Percentiles rank a stretch among this genome's conserved stretches.
phyloP scores from a whole-genome alignment of 2,329 filamentous ascomycete species.

The Exserohilum rostratum region DNA sequence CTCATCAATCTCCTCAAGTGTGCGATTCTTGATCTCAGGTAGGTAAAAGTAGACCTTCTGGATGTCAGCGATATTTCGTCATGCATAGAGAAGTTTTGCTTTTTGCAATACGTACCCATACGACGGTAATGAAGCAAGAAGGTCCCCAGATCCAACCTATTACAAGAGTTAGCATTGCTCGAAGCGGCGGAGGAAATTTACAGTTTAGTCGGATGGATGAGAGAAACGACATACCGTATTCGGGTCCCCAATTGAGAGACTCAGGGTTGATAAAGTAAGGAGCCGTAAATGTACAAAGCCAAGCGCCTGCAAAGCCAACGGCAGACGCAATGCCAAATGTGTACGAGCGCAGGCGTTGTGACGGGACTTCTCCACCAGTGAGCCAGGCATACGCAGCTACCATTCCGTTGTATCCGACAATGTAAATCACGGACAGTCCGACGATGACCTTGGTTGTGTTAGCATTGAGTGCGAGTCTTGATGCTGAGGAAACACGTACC shows the following conservation, averaged over 20 bases:
- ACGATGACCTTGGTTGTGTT: conserved; percentile 51
- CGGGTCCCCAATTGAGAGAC: conserved; percentile 63
- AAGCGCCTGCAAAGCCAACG: conserved; percentile 62
- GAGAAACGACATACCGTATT: conserved; percentile 49
- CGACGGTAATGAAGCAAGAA: conserved; percentile 47
- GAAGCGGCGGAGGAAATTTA: not conserved
- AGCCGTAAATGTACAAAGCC: conserved; percentile 63
- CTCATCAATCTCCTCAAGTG: conserved; percentile 43
- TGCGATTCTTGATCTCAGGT: conserved; percentile 50
- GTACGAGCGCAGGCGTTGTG: conserved; percentile 62
- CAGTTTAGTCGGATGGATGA: too few species aligned
- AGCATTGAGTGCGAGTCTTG: not conserved
- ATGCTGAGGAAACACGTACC: conserved; percentile 6
- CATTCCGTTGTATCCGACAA: conserved; percentile 61
- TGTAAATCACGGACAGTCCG: conserved; percentile 60
- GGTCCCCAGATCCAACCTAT: conserved; percentile 44
- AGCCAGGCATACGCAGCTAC: conserved; percentile 64
- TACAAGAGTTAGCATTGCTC: not conserved
- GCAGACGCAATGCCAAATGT: conserved; percentile 62
- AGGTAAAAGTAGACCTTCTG: conserved; percentile 34
- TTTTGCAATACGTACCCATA: conserved; percentile 21
- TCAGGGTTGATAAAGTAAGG: conserved; percentile 66
- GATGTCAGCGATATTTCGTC: too few species aligned
- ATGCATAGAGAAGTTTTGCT: too few species aligned
- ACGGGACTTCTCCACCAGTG: conserved; percentile 63